A percentile compares a stretch with the other conserved stretches of the same genome.
Conservation (phyloP, 805 yeast species). For the Allodekkera sacchari region DNA sequence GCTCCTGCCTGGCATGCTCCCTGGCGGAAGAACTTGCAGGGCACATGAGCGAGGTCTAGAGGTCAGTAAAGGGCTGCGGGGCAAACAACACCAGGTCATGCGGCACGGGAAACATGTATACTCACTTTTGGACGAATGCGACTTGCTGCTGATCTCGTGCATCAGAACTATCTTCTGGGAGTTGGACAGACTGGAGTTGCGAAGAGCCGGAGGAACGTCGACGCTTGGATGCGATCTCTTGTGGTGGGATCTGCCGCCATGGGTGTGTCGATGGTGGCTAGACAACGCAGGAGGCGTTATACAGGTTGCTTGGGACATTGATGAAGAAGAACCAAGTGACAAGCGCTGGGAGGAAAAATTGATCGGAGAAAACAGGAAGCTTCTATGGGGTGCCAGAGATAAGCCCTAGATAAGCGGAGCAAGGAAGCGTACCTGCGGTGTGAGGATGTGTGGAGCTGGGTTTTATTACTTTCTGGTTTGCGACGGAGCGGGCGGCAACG, state of each 20-base stretch:
- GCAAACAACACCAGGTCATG: background rate
- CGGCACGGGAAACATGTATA: background rate
- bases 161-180: slow-evolving; percentile 16
- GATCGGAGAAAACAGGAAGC: no score
- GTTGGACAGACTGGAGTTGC: slow-evolving; percentile 12
- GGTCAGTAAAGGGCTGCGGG: slow-evolving; percentile 11
- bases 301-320: no score
- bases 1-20: slow-evolving; percentile 94
- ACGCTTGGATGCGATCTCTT: slow-evolving; percentile 2
- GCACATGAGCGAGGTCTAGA: slow-evolving; percentile 80
- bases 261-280: no score
- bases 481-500: no score
- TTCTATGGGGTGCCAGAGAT: no score
- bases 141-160: slow-evolving; percentile 14
- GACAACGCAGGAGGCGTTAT: no score
- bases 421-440: no score
- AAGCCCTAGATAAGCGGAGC: no score
- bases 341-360: no score
- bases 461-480: no score
- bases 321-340: no score
- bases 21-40: slow-evolving; percentile 87
- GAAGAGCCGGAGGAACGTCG: slow-evolving; percentile 12
- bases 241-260: background rate
- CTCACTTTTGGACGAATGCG: slow-evolving; percentile 19
- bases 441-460: no score